These are phyloP conservation scores for Clavispora santaluciae DNA, from an alignment of 805 yeast genomes.

Conservation along the genomic window DNA sequence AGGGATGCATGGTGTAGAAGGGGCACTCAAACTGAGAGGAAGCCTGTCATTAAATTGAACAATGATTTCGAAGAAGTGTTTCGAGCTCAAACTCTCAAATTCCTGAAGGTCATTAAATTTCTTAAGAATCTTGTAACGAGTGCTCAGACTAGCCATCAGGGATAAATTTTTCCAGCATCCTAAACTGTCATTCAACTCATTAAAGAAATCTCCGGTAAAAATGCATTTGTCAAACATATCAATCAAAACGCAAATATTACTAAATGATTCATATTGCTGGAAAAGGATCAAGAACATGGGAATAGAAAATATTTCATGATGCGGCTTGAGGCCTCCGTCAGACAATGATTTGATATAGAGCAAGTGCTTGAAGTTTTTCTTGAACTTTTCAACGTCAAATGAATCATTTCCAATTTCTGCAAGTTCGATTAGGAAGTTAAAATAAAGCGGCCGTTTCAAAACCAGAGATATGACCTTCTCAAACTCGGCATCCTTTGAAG, in stretches of 20 bases:
- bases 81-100: conserved; percentile 29
- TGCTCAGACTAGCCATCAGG: conserved; percentile 15
- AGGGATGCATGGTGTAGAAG: conserved; percentile 34
- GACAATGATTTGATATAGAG: conserved; percentile 36
- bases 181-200: conserved; percentile 22
- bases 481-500: conserved; percentile 32
- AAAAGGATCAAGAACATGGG: conserved; percentile 32
- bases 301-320: conserved; percentile 36
- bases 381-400: conserved; percentile 14
- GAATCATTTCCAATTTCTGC: conserved; percentile 10
- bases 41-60: conserved; percentile 37
- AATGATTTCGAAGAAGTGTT: conserved; percentile 29
- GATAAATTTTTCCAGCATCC: conserved; percentile 24
- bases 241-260: conserved; percentile 25
- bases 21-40: conserved; percentile 42
- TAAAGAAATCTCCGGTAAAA: conserved; percentile 25
- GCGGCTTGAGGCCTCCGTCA: conserved; percentile 32
- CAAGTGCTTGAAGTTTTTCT: conserved; percentile 24
- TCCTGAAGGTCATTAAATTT: conserved; percentile 24
- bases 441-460: conserved; percentile 27
- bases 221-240: conserved; percentile 32
- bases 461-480: conserved; percentile 20
- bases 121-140: conserved; percentile 19
- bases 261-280: conserved; percentile 17
- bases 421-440: conserved; percentile 14